Percentiles rank a stretch among this genome's conserved stretches.
Conservation (phyloP, 2,329 filamentous ascomycete genomes). For the Scytalidium lignicola region DNA sequence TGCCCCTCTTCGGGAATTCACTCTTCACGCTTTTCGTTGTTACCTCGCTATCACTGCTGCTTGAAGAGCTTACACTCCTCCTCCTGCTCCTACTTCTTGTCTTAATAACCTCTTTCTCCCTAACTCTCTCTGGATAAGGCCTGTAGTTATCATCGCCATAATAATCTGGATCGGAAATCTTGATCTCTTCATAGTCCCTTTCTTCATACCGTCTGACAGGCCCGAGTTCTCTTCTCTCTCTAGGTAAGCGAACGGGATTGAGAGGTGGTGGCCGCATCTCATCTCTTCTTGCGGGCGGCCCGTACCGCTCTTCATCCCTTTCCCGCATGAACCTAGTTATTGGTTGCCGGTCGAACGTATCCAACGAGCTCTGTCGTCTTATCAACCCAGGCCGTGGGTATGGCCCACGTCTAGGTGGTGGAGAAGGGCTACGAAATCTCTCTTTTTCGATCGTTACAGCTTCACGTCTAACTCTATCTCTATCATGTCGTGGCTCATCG, state of each 20-base stretch:
- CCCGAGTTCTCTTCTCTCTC: slow-evolving; percentile 50
- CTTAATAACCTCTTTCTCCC: slow-evolving; percentile 56
- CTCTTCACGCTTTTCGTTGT: slow-evolving; percentile 49
- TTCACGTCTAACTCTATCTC: slow-evolving; percentile 36
- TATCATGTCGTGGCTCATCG: slow-evolving; percentile 41
- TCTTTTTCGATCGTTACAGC: slow-evolving; percentile 25
- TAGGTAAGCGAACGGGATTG: slow-evolving; percentile 64
- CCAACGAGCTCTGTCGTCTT: slow-evolving; percentile 80
- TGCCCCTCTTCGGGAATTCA: slow-evolving; percentile 76
- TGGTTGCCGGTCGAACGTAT: slow-evolving; percentile 80
- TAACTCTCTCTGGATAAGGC: slow-evolving; percentile 52
- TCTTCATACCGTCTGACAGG: slow-evolving; percentile 54
- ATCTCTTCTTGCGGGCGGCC: slow-evolving; percentile 45
- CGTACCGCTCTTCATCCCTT: slow-evolving; percentile 49
- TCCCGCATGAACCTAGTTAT: slow-evolving; percentile 37
- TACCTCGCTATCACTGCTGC: slow-evolving; percentile 31
- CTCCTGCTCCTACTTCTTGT: slow-evolving; percentile 40
- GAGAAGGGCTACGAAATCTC: slow-evolving; percentile 19
- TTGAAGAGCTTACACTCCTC: slow-evolving; percentile 37
- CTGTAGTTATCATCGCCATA: slow-evolving; percentile 71
- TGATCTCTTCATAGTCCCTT: slow-evolving; percentile 59
- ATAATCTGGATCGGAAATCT: slow-evolving; percentile 59
- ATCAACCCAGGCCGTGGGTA: slow-evolving; percentile 60
- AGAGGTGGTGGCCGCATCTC: slow-evolving; percentile 43
- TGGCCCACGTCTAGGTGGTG: slow-evolving; percentile 25